Evolutionary conservation across 345 rosid species (phyloP).

Genomic region (Tarenaya hassleriana): DNA sequence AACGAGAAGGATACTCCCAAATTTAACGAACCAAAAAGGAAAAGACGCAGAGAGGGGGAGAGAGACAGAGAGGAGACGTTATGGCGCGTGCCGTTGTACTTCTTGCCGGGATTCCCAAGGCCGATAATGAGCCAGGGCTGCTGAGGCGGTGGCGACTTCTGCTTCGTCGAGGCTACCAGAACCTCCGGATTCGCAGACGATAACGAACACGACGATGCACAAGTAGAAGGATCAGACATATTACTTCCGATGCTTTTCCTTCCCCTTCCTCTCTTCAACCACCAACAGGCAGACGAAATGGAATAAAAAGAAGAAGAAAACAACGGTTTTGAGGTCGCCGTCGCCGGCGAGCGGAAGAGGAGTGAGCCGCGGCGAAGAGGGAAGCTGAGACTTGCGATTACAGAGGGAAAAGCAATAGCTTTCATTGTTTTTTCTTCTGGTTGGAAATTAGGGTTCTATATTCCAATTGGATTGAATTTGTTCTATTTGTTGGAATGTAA

Average conservation of each 20-base stretch:
- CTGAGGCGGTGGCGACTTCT: slow-evolving; percentile 37
- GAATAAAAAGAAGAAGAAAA: slow-evolving; percentile 15
- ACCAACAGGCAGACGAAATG: slow-evolving; percentile 14
- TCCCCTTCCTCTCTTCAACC: slow-evolving; percentile 18
- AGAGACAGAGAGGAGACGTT: slow-evolving; percentile 33
- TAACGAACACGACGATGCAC: slow-evolving; percentile 15
- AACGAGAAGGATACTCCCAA: neutral
- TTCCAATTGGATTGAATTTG: slow-evolving; percentile 13
- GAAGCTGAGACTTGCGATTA: slow-evolving; percentile 19
- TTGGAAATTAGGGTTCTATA: slow-evolving; percentile 18
- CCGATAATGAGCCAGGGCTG: slow-evolving; percentile 82
- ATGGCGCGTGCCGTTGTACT: slow-evolving; percentile 72
- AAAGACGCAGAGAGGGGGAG: neutral
- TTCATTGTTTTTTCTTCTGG: slow-evolving; percentile 16
- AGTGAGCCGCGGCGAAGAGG: slow-evolving; percentile 11
- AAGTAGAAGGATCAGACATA: slow-evolving; percentile 26
- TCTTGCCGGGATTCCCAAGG: slow-evolving; percentile 87
- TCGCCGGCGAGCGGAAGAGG: slow-evolving; percentile 10
- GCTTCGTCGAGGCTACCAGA: slow-evolving; percentile 11
- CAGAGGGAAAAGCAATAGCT: slow-evolving; percentile 18
- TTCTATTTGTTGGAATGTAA: too few relatives aligned
- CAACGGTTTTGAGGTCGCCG: neutral
- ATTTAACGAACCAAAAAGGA: neutral
- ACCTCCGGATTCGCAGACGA: slow-evolving; percentile 12
- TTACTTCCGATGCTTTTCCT: slow-evolving; percentile 7